Base-by-base conservation (phyloP, 192 early-diverging fungal species). In the Entomortierella chlamydospora region DNA sequence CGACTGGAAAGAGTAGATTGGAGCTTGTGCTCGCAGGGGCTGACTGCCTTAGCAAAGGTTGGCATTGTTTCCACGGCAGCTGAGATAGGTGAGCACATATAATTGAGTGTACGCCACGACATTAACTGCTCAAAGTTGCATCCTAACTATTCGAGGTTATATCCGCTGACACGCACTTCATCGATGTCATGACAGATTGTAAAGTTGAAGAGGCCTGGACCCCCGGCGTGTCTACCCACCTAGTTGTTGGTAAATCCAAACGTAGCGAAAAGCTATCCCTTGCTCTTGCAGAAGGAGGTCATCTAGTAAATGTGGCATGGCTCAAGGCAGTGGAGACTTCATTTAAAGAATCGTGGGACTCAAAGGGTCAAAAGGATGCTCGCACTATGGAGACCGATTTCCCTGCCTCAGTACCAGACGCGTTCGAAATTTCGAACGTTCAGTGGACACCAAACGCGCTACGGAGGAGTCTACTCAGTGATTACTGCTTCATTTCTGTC, bases 131-230 rank as follows among this genome's bases (percentile, higher is more conserved):
- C 52, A 29, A 4, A 50, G 4, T 50, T 50, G 49, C 4, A 4
- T 50, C 15, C 22, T 50, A 37, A 37, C 34, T 10, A 47, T 47
- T 9, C 7, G 7, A 9, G 39, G 13, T 41, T 41, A 41, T 41
- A 13, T 9, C 39, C 39, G 39, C 39, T 41, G 13, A 47, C 15
- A 47, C 20, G 4, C 45, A 12, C 2, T 20, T 29, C 15, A 56
- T 3, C 29, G 30, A 29, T 33, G 11, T 7, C 33, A 26, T 26
- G 22, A 6, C 9, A 79, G 76, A 79, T 25, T 63, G 31, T 25
- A 79, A 79, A 18, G 57, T 79, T 7, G 76, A 79, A 47, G 61
- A 64, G 1, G 13, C 76, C 0, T 79, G 76, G 76, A 17, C 65
- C 47, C 37, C 68, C 12, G 76, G 76, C 28, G 37, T 51, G 6